Evolutionary conservation across 169 alveolate species (phyloP).

Genomic region (Cytauxzoon felis): DNA sequence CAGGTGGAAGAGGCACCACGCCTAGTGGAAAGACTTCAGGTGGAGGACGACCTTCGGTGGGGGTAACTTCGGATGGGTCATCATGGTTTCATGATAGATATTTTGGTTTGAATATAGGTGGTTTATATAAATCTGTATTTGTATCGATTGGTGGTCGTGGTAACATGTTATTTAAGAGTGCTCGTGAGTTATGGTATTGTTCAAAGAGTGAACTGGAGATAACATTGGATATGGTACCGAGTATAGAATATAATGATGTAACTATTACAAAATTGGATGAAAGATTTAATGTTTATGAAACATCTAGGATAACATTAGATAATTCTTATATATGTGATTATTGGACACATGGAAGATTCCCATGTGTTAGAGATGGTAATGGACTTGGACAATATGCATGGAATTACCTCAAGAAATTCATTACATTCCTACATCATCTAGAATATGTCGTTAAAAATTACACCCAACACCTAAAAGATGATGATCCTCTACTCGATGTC

Average conservation of each 20-base stretch:
- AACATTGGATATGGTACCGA: slow-evolving; percentile 50
- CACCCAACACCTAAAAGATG: slow-evolving; percentile 41
- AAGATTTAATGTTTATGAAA: slow-evolving; percentile 20
- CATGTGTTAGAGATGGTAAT: slow-evolving; percentile 61
- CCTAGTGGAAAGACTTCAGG: too few relatives aligned
- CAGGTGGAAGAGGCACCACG: too few relatives aligned
- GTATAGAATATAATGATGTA: slow-evolving; percentile 30
- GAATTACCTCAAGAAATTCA: slow-evolving; percentile 64
- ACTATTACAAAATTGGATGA: slow-evolving; percentile 42
- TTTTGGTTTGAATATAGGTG: background rate
- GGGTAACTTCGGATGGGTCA: background rate
- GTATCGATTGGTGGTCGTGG: slow-evolving; percentile 35
- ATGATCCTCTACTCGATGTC: slow-evolving; percentile 32
- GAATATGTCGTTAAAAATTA: slow-evolving; percentile 31
- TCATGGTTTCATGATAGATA: background rate
- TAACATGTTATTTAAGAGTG: background rate
- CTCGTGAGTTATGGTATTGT: slow-evolving; percentile 45
- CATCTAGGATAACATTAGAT: slow-evolving; percentile 20
- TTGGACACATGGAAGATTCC: slow-evolving; percentile 69
- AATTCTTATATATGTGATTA: slow-evolving; percentile 73
- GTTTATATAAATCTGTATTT: slow-evolving; percentile 5
- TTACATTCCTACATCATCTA: slow-evolving; percentile 38
- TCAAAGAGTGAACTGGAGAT: slow-evolving; percentile 19
- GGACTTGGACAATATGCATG: slow-evolving; percentile 77
- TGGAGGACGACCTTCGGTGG: too few relatives aligned